Percentiles rank a stretch among this genome's conserved stretches.
phyloP scores from a whole-genome alignment of 2,329 filamentous ascomycete genomes.

The Leptographium lundbergii region DNA sequence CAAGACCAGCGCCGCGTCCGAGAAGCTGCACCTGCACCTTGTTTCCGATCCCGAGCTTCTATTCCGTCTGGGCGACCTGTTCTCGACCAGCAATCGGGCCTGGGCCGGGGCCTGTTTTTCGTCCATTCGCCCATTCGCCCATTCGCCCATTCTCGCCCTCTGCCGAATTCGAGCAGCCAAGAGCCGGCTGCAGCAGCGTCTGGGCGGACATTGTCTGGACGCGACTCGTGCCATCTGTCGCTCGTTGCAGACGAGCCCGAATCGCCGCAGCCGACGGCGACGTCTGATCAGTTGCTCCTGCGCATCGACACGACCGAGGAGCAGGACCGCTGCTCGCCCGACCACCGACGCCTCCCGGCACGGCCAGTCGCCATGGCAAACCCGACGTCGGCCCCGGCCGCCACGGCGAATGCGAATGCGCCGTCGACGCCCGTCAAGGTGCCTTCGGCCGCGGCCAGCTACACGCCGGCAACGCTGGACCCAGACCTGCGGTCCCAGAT shows the following conservation, averaged over 20 bases:
- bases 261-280: too few relatives aligned
- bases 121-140: neutral
- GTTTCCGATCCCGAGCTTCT: neutral
- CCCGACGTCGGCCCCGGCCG: neutral
- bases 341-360: too few relatives aligned
- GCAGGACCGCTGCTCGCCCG: too few relatives aligned
- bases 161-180: too few relatives aligned
- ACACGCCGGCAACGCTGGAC: constrained; percentile 48
- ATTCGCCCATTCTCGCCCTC: too few relatives aligned
- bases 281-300: too few relatives aligned
- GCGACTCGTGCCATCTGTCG: neutral
- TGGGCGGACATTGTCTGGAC: neutral
- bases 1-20: neutral
- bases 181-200: too few relatives aligned
- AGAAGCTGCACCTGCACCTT: neutral
- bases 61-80: neutral
- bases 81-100: neutral
- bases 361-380: constrained; percentile 6
- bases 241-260: too few relatives aligned
- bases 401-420: constrained; percentile 5
- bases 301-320: too few relatives aligned
- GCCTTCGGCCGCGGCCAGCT: constrained; percentile 43
- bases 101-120: neutral
- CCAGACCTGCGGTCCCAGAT: constrained; percentile 50
- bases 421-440: constrained; percentile 48